phyloP scores from a whole-genome alignment of 768 basidiomycete genomes.

The Hygrophorus russula region DNA sequence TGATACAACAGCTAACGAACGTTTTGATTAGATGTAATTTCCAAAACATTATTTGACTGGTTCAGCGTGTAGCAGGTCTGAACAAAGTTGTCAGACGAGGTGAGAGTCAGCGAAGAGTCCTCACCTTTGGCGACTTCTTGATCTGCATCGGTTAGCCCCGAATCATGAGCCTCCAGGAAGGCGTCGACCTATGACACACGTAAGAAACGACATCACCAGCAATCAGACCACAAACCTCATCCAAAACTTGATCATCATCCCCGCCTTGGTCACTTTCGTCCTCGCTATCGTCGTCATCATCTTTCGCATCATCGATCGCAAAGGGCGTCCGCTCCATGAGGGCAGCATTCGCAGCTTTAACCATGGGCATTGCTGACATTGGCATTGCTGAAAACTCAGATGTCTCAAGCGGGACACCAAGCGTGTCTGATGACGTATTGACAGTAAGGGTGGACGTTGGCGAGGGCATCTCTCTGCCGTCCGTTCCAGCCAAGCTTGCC shows the following conservation, averaged over 20 bases:
- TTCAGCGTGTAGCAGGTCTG: conserved; percentile 51
- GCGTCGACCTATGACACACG: conserved; percentile 59
- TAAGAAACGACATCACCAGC: background rate
- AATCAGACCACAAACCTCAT: conserved; percentile 48
- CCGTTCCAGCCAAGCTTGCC: conserved; percentile 30
- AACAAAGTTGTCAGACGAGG: background rate
- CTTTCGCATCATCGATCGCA: conserved; percentile 91
- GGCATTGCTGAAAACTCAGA: conserved; percentile 28
- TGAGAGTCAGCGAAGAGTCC: conserved; percentile 9
- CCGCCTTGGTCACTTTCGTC: conserved; percentile 43
- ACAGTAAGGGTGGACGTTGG: conserved; percentile 42
- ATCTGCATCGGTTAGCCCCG: conserved; percentile 71
- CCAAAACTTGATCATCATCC: conserved; percentile 74
- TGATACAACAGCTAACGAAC: background rate
- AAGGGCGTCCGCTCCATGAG: conserved; percentile 90
- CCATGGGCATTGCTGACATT: conserved; percentile 40
- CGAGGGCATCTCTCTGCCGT: conserved; percentile 16
- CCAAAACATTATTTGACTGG: conserved; percentile 34
- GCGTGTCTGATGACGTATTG: conserved; percentile 20
- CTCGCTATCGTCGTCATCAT: conserved; percentile 67
- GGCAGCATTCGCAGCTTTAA: conserved; percentile 69
- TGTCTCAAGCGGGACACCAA: conserved; percentile 23
- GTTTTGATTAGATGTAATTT: background rate
- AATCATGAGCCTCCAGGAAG: conserved; percentile 89
- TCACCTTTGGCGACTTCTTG: conserved; percentile 67